Conservation (phyloP, 2,329 filamentous ascomycete species). For the Mollisia scopiformis region DNA sequence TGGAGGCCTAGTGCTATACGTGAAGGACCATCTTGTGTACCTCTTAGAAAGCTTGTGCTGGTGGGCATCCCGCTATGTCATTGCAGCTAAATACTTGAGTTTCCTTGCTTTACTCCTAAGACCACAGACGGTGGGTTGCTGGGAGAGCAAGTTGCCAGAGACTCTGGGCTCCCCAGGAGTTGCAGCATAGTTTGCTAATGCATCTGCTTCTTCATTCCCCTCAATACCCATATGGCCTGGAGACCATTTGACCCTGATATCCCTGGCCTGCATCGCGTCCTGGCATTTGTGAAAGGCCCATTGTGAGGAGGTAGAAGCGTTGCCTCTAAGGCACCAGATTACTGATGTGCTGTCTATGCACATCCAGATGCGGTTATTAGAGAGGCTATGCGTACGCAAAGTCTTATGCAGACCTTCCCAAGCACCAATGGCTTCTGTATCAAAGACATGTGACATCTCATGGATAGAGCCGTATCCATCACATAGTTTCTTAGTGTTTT, state of each 20-base stretch:
- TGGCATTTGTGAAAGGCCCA: not conserved
- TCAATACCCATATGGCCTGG: not conserved
- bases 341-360: not conserved
- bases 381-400: not conserved
- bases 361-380: not conserved
- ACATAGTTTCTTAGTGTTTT: not conserved
- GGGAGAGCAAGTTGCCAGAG: not conserved
- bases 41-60: not conserved
- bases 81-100: not conserved
- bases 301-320: not conserved
- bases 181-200: not conserved
- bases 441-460: not conserved
- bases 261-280: not conserved
- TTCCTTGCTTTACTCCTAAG: not conserved
- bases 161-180: not conserved
- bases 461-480: not conserved
- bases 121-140: not conserved
- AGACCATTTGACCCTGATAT: not conserved
- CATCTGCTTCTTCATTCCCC: not conserved
- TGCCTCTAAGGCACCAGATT: not conserved
- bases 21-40: not conserved
- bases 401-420: not conserved
- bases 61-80: not conserved
- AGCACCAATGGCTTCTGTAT: not conserved
- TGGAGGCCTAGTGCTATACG: not conserved